Evolutionary conservation across 106 monocot genomes (phyloP), one percentile per base, ranked within the genome.

Genomic region (Chionographis japonica): DNA sequence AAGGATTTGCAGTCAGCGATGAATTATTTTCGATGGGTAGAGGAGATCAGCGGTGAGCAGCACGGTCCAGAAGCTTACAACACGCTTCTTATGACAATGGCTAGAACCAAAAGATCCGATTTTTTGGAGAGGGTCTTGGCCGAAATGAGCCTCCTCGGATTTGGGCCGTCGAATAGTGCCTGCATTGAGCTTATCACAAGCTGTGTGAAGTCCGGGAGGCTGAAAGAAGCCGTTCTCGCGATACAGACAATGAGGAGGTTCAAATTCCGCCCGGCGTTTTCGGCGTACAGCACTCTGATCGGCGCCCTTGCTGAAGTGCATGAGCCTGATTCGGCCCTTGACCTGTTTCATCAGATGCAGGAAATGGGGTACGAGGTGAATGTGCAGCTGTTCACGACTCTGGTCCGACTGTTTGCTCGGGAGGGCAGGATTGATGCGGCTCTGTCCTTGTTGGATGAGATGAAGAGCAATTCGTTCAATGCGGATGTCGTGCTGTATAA

Each of bases 311-410:
- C 98, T 16, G 87, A 98, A 40, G 75, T 83, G 2, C 76, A 62
- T 35, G 80, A 90, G 64, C 74, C 90, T 4, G 98, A 93, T 70
- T 54, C 81, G 38, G 89, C 92, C 1, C 81, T 98, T n/a, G 60
- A 72, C 18, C 70, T 98, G 77, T 93, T 98, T 50, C 76, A 85
- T 40, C 90, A 98, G 66, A 98, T 98, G 98, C 93, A 93, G 62
- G 93, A 93, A 64, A 46, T 93, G n/a, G 98, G 98, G 41, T 93
- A 98, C 62, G 90, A 90, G 74, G 83, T 98, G 8, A 93, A 78
- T 56, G 81, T 90, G 40, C 89, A 79, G 0, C 68, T 98, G 63
- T 98, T 98, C 60, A 98, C 98, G 8, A 98, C 98, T 52, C 76
- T 98, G 78, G 75, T 98, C 15, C 83, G 98, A 35, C 78, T 80